Evolutionary conservation across 2,329 filamentous ascomycete species (phyloP), one percentile per base, ranked within the genome.

Genomic region (Phyllosticta paracitricarpa): DNA sequence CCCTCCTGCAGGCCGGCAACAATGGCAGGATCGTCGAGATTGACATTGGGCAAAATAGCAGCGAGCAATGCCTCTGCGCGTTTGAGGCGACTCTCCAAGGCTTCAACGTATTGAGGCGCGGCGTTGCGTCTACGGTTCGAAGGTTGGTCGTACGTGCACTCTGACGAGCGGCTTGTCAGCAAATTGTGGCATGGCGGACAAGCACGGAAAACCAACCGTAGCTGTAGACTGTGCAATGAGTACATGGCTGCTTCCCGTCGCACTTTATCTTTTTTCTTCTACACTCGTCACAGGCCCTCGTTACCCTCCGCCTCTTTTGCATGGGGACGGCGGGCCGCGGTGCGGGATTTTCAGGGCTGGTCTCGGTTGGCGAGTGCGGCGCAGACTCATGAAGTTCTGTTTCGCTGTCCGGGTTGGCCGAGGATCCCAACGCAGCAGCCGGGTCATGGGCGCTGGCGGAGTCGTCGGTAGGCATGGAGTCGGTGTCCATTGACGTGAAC

Each of bases 171-270:
- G 6, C 14, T n/a, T 7, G 58, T 57, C 58, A 62, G 48, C 59
- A 12, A 51, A 30, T 51, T 30, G 59, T 26, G 40, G 40, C 30
- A 17, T n/a, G 24, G 28, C 5, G 58, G 12, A 17, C 30, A 19
- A 40, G n/a, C 57, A 54, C 54, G 33, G n/a, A 19, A 26, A 40
- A 52, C 71, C 56, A 67, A 97, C 94, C 93, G 79, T 99, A 99
- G 73, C 91, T 97, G 75, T 99, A 99, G 57, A 97, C 91, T 10
- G 92, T 96, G 74, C 94, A 99, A 75, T 97, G 94, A 0, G 92
- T 97, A 67, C 80, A 82, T 7, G 80, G 79, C 69, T 81, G 78
- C 68, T 78, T 80, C 63, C 79, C 79, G 65, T 81, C 79, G 68
- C 80, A 82, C 67, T 81, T 81, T 67, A 82, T 81, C 69, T 82